A percentile compares a stretch with the other conserved stretches of the same genome.
Conservation (phyloP, 768 basidiomycete genomes). For the Pisolithus tinctorius region DNA sequence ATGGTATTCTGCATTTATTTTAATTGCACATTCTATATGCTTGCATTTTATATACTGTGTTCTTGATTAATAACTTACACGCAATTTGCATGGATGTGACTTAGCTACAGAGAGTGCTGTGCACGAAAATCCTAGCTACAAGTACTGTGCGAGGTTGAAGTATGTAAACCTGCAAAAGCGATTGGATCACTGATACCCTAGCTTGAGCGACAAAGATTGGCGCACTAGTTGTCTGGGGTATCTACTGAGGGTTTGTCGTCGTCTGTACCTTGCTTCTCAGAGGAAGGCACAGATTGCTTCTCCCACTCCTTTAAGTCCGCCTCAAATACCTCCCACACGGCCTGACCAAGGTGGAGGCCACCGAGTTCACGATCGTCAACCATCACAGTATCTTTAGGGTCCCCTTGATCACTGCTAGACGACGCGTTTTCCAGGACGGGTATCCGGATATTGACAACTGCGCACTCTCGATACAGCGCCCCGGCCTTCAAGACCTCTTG, state of each 20-base stretch:
- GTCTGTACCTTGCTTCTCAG: conserved; percentile 13
- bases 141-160: not conserved
- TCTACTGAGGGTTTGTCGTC: conserved; percentile 22
- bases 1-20: not conserved
- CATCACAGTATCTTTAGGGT: conserved; percentile 30
- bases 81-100: conserved; percentile 2
- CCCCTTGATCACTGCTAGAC: conserved; percentile 16
- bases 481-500: conserved; percentile 74
- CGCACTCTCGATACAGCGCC: conserved; percentile 71
- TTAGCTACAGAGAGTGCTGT: conserved; percentile 1
- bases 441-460: conserved; percentile 47
- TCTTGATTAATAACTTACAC: conserved; percentile 20
- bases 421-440: conserved; percentile 18
- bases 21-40: not conserved
- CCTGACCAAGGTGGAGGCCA: conserved; percentile 57
- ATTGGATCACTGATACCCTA: not conserved
- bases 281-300: conserved; percentile 16
- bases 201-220: not conserved
- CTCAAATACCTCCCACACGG: conserved; percentile 77
- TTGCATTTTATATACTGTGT: conserved; percentile 20
- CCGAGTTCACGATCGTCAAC: conserved; percentile 66
- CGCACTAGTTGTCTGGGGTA: conserved; percentile 15
- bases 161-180: not conserved
- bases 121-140: not conserved
- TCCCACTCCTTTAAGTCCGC: conserved; percentile 63